These are phyloP conservation scores for Microglena sp. DNA, from an alignment of 139 green algal genomes.

Conservation along the genomic window DNA sequence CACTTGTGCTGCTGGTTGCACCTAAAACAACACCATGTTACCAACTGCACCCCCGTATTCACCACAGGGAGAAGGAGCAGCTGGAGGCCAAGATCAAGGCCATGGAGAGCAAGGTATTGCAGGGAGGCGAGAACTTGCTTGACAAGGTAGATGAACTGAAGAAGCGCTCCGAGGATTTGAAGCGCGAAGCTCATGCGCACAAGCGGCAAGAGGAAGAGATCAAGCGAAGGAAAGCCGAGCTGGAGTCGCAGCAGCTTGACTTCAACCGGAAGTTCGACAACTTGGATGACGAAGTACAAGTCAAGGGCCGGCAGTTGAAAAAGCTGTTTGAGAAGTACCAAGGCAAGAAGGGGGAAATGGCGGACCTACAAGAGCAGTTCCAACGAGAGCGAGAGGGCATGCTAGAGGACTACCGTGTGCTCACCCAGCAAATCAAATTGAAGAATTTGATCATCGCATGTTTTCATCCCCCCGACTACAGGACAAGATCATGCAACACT, in stretches of 20 bases:
- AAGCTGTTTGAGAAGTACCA: slow-evolving; percentile 57
- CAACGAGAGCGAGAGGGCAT: slow-evolving; percentile 53
- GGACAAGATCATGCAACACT: slow-evolving; percentile 60
- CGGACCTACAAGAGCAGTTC: slow-evolving; percentile 47
- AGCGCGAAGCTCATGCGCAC: slow-evolving; percentile 37
- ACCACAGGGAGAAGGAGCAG: slow-evolving; percentile 22
- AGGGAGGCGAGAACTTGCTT: slow-evolving; percentile 56
- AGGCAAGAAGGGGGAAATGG: slow-evolving; percentile 42
- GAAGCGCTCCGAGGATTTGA: slow-evolving; percentile 41
- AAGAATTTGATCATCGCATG: slow-evolving; percentile 65
- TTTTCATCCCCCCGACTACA: slow-evolving; percentile 65
- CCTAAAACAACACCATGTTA: too few relatives aligned
- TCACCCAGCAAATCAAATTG: slow-evolving; percentile 60
- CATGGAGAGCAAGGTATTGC: slow-evolving; percentile 58
- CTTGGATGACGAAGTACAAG: slow-evolving; percentile 38
- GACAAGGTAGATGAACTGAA: slow-evolving; percentile 62
- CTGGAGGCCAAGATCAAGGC: slow-evolving; percentile 27
- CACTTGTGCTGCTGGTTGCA: too few relatives aligned
- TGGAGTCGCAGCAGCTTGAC: slow-evolving; percentile 32
- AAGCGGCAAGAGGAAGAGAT: slow-evolving; percentile 48
- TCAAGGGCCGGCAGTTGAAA: slow-evolving; percentile 55
- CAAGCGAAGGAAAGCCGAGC: slow-evolving; percentile 31
- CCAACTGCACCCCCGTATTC: too few relatives aligned
- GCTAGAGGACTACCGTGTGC: slow-evolving; percentile 54
- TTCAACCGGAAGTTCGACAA: slow-evolving; percentile 27